Evolutionary conservation across 2,329 filamentous ascomycete species (phyloP).

Genomic region (Sporothrix dimorphospora): DNA sequence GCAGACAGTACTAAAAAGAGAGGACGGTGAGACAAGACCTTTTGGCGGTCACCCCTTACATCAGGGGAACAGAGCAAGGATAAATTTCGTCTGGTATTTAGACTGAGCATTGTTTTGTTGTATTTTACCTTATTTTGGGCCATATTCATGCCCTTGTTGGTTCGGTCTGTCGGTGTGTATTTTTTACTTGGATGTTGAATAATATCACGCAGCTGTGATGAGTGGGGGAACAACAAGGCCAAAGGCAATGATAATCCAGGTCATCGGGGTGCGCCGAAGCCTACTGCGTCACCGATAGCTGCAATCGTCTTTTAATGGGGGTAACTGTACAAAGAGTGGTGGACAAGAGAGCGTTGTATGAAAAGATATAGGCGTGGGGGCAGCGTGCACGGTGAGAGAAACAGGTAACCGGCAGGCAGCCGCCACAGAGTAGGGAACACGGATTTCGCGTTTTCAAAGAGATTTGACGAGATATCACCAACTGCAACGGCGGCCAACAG

Average conservation of each 20-base stretch:
- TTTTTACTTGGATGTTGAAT: not conserved
- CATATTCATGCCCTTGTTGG: not conserved
- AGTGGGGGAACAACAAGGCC: not conserved
- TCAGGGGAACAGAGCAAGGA: not conserved
- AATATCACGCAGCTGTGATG: not conserved
- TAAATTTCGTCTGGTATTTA: not conserved
- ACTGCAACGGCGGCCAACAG: not conserved
- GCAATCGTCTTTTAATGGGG: not conserved
- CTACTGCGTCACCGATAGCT: conserved; percentile 6
- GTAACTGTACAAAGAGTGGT: not conserved
- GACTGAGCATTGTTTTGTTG: not conserved
- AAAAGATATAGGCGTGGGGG: not conserved
- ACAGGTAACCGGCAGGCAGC: not conserved
- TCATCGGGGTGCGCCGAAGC: not conserved
- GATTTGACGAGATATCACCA: not conserved
- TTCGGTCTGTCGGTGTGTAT: not conserved
- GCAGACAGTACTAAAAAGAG: not conserved
- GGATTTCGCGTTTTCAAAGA: not conserved
- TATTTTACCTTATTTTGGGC: not conserved
- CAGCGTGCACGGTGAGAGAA: conserved; percentile 3
- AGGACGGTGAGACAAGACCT: not conserved
- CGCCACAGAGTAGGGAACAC: not conserved
- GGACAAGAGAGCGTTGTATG: not conserved
- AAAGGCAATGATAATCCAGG: not conserved
- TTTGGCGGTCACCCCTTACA: not conserved